Base-by-base conservation (phyloP, 352 stramenopile genomes). In the Halophytophthora polymorphica region DNA sequence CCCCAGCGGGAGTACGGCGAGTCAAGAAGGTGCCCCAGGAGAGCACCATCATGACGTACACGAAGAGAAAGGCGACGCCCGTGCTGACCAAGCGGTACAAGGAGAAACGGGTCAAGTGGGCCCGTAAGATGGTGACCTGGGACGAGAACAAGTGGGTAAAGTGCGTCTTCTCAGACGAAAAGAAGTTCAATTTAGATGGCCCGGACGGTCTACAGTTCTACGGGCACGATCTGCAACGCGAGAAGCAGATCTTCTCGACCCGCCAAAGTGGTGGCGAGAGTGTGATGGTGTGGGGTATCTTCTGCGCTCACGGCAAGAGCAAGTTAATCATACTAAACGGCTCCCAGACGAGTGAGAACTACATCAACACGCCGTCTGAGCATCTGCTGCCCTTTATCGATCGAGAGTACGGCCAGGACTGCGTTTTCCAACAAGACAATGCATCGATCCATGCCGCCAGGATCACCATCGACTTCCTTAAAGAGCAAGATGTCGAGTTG, bases 161-260 rank as follows among this genome's bases (percentile, higher is more conserved):
- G 3, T 23, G 15, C 14, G 44, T 50, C 31, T 62, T 62, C 19
- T 53, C 46, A 1, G 43, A 66, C 33, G 52, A 66, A 33, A 66
- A 66, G 19, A 61, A 61, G 45, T 61, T 61, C 15, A 66, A 66
- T 10, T 43, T 61, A 10, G 50, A 66, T 22, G 52, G 58, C 4
- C 48, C 43, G 6, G 53, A 63, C 2, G 48, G 58, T 1, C 18
- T 44, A 0, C 44, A 67, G 44, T 59, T 37, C n/a, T 67, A 58
- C n/a, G 62, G 58, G 53, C 58, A 51, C 31, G 48, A 61, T 19
- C 23, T 61, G 3, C 13, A 47, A 0, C n/a, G 22, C 15, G 38
- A 58, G 15, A 19, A 37, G 15, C n/a, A 58, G 33, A 50, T 64
- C 4, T 57, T 37, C 7, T 55, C 44, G 3, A 43, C 18, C 11